Evolutionary conservation across 805 yeast genomes (phyloP), one percentile per base, ranked within the genome.

Genomic region (Cyberlindnera amylophila): DNA sequence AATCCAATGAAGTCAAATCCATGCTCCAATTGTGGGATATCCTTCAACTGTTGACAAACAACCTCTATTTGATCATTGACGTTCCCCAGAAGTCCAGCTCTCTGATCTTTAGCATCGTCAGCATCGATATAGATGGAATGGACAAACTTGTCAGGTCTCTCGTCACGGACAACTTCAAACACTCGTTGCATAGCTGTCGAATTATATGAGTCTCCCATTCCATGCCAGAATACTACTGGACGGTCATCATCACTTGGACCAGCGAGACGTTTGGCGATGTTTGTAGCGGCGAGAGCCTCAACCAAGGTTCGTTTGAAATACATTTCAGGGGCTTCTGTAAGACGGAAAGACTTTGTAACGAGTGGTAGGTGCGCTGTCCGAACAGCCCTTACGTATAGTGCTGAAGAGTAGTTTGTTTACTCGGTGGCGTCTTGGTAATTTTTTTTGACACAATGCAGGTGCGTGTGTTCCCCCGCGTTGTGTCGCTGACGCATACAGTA

Each of bases 191-290:
- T 76, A 0, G 83, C 77, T 1, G 71, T 58, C 0, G 88, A 77
- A 54, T 82, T 74, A 57, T 79, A 85, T 10, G 75, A 71, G 58
- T 86, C 95, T 0, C 95, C 93, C 62, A 86, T 70, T 0, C 95
- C 95, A 54, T 86, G 95, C 95, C 95, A 86, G 32, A 86, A 56
- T 2, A 86, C 87, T 3, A 86, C 71, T 0, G 87, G 83, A 17
- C 50, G 41, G 18, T 46, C 47, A 17, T 47, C 51, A 1, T 43
- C 42, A 6, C 29, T 32, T 4, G 41, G 35, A 2, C 43, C 37
- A 2, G 50, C 41, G 23, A 54, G 45, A 26, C 49, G 36, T 38
- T 54, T 52, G 13, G 50, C 32, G 2, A 48, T 45, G 30, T 51
- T 54, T 15, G 52, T 24, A 6, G 57, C 44, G 6, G 51, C 47